Base-by-base conservation (phyloP, 139 green algal species). In the Chlorella sorokiniana region DNA sequence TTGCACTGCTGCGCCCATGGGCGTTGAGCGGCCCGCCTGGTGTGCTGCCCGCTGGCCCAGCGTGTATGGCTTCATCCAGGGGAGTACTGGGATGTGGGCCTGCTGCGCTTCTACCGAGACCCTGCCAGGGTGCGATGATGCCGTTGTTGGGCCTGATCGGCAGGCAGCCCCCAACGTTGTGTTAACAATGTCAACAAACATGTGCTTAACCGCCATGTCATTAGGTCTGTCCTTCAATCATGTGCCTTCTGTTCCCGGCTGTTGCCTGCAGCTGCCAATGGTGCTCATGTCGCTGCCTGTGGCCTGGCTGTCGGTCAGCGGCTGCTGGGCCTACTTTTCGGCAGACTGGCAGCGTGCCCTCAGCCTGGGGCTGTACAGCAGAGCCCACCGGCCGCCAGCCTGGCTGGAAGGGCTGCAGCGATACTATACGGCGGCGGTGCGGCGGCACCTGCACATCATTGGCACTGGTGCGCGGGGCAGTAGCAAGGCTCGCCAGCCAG, bases 61-160 rank as follows among this genome's bases (percentile, higher is more conserved):
- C 64, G 67, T 95, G 14, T 98, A 98, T 78, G 89, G 81, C 41
- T 94, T 91, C 76, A 89, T 98, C 35, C 95, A 98, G 81, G 81
- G 23, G 81, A 87, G 27, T 98, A 98, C 83, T 98, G 95, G 95
- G 88, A 87, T 33, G 91, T 97, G 11, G 94, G 94, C 16, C 81
- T 94, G 14, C 59, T 98, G 41, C 76, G 69, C 5, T 98, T 96
- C 84, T 98, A 90, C 54, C 51, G n/a, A 10, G 67, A 88, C 31
- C 40, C 82, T 0, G 33, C 85, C 18, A 90, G 96, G 90, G 93
- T 95, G 44, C 22, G 56, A 10, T 18, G 20, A 33, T 35, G 33
- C 69, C 38, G 1, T 8, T 72, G 65, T 29, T 75, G 44, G 6
- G 20, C 1, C 70, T 78, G 33, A 4, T 27, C 29, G 37, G 16